phyloP scores from a whole-genome alignment of 192 early-diverging fungal species.

The Neocallimastix lanati region DNA sequence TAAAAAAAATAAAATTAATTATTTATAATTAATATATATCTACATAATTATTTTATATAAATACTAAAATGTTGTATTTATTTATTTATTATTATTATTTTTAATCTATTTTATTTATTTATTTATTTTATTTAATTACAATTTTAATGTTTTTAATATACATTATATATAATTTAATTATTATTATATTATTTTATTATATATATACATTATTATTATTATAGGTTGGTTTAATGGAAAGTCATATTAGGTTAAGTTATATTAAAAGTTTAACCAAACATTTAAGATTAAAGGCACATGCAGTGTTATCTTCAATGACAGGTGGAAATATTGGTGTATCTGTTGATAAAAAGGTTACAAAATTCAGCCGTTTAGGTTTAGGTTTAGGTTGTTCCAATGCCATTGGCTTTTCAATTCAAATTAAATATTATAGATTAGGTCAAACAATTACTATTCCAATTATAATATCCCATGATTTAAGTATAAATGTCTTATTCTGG shows the following conservation, averaged over 20 bases:
- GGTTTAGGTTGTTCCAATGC: conserved; percentile 37
- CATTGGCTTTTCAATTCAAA: conserved; percentile 33
- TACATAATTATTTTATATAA: no score
- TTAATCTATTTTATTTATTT: no score
- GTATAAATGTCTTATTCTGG: conserved; percentile 26
- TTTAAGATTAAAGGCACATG: neutral
- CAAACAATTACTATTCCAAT: conserved; percentile 49
- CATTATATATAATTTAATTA: no score
- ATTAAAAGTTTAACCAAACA: neutral
- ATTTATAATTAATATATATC: no score
- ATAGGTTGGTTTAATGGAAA: neutral
- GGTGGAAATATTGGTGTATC: conserved; percentile 27
- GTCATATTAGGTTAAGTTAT: neutral
- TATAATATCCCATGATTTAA: conserved; percentile 33
- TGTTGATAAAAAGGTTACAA: conserved; percentile 30
- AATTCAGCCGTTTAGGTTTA: conserved; percentile 32
- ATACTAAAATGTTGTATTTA: no score
- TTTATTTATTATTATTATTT: no score
- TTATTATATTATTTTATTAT: no score
- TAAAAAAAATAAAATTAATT: no score
- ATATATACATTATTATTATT: no score
- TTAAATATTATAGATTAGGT: conserved; percentile 42
- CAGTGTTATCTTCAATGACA: conserved; percentile 17
- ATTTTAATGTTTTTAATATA: no score
- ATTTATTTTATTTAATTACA: no score